These are phyloP conservation scores for Pestalotiopsis sp. DNA, from an alignment of 2,329 filamentous ascomycete genomes.

Conservation along the genomic window DNA sequence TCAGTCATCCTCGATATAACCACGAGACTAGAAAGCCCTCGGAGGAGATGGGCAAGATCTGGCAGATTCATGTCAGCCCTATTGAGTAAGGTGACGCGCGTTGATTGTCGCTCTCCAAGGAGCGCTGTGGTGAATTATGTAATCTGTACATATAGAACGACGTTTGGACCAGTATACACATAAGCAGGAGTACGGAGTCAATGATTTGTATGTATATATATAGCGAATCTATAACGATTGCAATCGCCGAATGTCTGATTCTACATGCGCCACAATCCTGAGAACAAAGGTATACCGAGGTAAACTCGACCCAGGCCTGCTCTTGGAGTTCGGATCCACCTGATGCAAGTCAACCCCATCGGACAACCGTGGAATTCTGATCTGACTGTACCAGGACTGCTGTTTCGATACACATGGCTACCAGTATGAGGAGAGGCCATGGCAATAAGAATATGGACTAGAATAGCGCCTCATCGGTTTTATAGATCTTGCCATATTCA, in stretches of 20 bases:
- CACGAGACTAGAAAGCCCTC: constrained; percentile 32
- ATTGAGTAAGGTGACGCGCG: not conserved
- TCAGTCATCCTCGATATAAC: constrained; percentile 45
- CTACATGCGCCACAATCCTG: not conserved
- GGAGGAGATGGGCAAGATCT: constrained; percentile 42
- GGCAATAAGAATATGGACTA: not conserved
- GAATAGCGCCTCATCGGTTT: not conserved
- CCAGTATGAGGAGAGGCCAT: no score
- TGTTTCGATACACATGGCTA: no score
- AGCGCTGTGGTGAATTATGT: not conserved
- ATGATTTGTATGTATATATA: not conserved
- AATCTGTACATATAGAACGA: not conserved
- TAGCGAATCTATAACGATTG: not conserved
- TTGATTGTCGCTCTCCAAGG: not conserved
- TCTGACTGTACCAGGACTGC: not conserved
- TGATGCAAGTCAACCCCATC: not conserved
- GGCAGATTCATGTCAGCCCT: constrained; percentile 34
- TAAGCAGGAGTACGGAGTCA: not conserved
- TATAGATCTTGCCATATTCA: not conserved
- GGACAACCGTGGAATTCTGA: not conserved
- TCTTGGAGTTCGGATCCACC: no score
- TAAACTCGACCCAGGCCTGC: no score
- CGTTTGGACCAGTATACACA: not conserved
- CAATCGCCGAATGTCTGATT: not conserved
- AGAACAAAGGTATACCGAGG: not conserved